Base-by-base conservation (phyloP, 2,329 filamentous ascomycete genomes). In the Aspergillus calidoustus region DNA sequence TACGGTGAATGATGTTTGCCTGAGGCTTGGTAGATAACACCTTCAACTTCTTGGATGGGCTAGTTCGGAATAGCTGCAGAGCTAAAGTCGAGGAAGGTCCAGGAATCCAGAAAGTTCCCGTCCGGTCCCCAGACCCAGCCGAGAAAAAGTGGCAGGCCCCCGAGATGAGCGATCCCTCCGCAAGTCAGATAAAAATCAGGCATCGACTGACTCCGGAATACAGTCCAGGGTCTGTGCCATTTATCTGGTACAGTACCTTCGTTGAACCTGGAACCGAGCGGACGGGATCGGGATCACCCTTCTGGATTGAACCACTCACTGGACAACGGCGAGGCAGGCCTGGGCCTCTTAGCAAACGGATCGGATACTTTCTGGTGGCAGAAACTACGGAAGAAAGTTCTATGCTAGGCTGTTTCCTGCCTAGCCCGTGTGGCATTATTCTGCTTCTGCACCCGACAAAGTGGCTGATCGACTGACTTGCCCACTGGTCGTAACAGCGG, bases 381-480 rank as follows among this genome's bases (percentile, higher is more conserved):
- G 41, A 28, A 28, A 41, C 41, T 22, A 55, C 31, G 46, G 46
- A 17, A 46, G 44, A 41, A 15, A 13, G n/a, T 25, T 23, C 23
- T 15, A 8, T 48, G 6, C 22, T 48, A 43, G 43, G 43, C 55
- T 57, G 46, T 5, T 23, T 25, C 22, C 34, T 41, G 34, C 34
- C 34, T 57, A 19, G 28, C 28, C 25, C 22, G 46, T 30, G 25
- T 47, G 15, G 25, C n/a, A 34, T 23, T 23, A 7, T 25, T 57
- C 54, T 57, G 46, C 46, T 19, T 54, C 49, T 58, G 55, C 47
- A 62, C 55, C 54, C 56, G 52, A 59, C 49, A 56, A 63, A 60
- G 54, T 56, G 60, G 61, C 57, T 55, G 55, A 62, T 59, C 54
- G 55, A 57, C 59, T 46, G 48, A 41, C 50, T 28, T 28, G 25